These are phyloP conservation scores for Moelleriella libera DNA, from an alignment of 2,329 filamentous ascomycete species.

Conservation along the genomic window DNA sequence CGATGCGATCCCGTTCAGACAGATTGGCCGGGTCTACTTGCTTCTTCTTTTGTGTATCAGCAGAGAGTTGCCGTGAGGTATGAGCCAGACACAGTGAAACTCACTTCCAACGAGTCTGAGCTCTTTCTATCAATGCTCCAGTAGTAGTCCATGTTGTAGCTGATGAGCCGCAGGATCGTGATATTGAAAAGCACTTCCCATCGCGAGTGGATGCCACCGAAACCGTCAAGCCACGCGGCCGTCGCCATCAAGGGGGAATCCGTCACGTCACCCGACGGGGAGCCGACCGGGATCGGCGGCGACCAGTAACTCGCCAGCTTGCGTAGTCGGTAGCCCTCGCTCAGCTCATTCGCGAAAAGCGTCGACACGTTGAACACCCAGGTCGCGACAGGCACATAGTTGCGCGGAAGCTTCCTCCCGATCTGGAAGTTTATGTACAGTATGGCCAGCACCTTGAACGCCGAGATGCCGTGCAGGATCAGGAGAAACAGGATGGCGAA, in stretches of 20 bases:
- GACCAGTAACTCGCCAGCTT: constrained; percentile 41
- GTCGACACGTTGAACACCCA: constrained; percentile 83
- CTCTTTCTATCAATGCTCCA: constrained; percentile 62
- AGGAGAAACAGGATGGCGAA: constrained; percentile 72
- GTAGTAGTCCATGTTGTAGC: constrained; percentile 94
- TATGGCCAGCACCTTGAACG: constrained; percentile 68
- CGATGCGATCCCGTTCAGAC: constrained; percentile 77
- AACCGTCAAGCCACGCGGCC: constrained; percentile 61
- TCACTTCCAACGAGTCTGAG: constrained; percentile 68
- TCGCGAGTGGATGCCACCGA: constrained; percentile 69
- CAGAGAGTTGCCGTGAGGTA: not conserved
- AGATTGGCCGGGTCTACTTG: constrained; percentile 78
- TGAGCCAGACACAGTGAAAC: constrained; percentile 8
- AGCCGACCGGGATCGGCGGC: constrained; percentile 7
- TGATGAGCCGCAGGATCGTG: constrained; percentile 81
- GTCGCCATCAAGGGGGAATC: constrained; percentile 37
- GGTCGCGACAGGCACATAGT: constrained; percentile 58
- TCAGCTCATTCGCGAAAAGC: constrained; percentile 83
- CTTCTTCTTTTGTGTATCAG: constrained; percentile 64
- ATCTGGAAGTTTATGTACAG: constrained; percentile 72
- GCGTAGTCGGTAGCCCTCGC: constrained; percentile 59
- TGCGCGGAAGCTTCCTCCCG: constrained; percentile 55
- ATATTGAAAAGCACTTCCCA: constrained; percentile 99
- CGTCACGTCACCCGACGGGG: constrained; percentile 5
- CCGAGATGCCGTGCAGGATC: constrained; percentile 73